Conservation (phyloP, 108 stramenopile species). For the Aurantiochytrium sp. region DNA sequence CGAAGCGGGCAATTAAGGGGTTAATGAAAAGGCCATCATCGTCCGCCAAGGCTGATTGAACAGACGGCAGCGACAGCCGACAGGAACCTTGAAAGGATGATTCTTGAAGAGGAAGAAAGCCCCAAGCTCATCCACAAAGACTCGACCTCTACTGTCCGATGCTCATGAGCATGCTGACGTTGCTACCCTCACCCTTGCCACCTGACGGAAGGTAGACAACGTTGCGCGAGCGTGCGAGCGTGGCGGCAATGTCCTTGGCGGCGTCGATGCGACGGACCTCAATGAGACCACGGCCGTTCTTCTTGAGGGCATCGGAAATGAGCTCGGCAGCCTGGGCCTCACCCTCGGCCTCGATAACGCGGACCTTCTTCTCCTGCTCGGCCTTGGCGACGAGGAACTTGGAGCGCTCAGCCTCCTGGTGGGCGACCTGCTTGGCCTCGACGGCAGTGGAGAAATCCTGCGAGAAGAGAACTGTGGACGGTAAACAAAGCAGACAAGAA, state of each 20-base stretch:
- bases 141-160: constrained; percentile 30
- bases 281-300: constrained; percentile 89
- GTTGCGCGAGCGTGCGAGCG: constrained; percentile 78
- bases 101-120: too few species aligned
- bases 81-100: too few species aligned
- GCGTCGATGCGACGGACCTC: constrained; percentile 99
- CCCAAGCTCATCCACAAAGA: too few species aligned
- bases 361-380: constrained; percentile 94
- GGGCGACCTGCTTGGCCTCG: constrained; percentile 98
- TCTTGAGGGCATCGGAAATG: constrained; percentile 91
- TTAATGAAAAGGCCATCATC: too few species aligned
- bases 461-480: constrained; percentile 92
- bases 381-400: constrained; percentile 88
- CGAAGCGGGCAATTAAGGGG: too few species aligned
- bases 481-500: too few species aligned
- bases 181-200: constrained; percentile 38
- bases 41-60: too few species aligned
- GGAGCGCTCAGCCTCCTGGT: constrained; percentile 97
- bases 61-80: too few species aligned
- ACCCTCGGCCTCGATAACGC: constrained; percentile 95
- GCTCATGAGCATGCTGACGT: constrained; percentile 47
- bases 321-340: constrained; percentile 93
- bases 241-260: constrained; percentile 95
- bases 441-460: constrained; percentile 96
- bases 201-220: constrained; percentile 89